phyloP scores from a whole-genome alignment of 148 eudicot species.

The Vaccinium corymbosum region DNA sequence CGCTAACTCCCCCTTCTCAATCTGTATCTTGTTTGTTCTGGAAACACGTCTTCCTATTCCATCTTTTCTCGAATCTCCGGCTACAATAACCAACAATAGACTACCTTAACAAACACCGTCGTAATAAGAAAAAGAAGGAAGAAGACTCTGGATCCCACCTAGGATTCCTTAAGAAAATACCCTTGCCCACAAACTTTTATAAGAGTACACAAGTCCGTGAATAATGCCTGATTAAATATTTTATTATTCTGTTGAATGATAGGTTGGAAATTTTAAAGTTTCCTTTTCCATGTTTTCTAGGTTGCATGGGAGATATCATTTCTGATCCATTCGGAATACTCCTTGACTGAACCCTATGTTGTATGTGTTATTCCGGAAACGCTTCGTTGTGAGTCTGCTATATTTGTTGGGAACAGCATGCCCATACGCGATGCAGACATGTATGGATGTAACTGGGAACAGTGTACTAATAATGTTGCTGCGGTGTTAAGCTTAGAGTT shows the following conservation, averaged over 20 bases:
- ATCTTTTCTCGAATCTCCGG: not conserved
- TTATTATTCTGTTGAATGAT: not conserved
- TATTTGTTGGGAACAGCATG: slow-evolving; percentile 96
- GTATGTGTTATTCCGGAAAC: slow-evolving; percentile 41
- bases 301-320: slow-evolving; percentile 15
- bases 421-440: slow-evolving; percentile 90
- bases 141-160: not conserved
- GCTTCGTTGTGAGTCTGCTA: slow-evolving; percentile 59
- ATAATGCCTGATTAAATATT: not conserved
- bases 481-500: slow-evolving; percentile 31
- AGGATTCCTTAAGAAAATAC: not conserved
- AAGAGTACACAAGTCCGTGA: not conserved
- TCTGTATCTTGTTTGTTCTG: too few relatives aligned
- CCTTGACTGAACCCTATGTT: slow-evolving; percentile 14
- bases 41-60: too few relatives aligned
- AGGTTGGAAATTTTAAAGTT: not conserved
- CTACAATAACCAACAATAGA: not conserved
- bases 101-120: not conserved
- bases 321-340: slow-evolving; percentile 9
- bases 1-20: too few relatives aligned
- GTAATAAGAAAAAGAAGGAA: not conserved
- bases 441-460: slow-evolving; percentile 52
- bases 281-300: slow-evolving; percentile 10
- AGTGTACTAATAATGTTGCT: slow-evolving; percentile 28
- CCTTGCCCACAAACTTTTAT: not conserved